phyloP scores from a whole-genome alignment of 352 stramenopile species.

The Pythium aquatile region DNA sequence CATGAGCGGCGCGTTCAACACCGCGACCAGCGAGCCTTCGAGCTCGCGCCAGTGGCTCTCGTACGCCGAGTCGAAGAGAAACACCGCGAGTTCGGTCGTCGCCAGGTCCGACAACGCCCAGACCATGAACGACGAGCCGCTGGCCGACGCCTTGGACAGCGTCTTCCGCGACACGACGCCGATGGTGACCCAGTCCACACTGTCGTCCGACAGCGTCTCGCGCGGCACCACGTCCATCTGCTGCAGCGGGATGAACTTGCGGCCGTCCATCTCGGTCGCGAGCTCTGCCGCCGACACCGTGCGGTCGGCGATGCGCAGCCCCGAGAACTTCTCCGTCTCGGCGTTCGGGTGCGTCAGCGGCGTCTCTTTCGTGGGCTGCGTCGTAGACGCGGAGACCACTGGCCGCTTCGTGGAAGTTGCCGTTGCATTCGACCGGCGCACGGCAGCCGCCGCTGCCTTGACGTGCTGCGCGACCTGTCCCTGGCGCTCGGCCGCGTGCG shows the following conservation, averaged over 20 bases:
- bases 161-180: constrained; percentile 73
- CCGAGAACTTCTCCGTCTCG: constrained; percentile 45
- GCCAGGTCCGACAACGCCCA: constrained; percentile 76
- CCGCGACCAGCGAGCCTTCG: constrained; percentile 59
- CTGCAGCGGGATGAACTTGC: constrained; percentile 60
- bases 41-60: constrained; percentile 59
- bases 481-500: constrained; percentile 21
- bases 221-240: constrained; percentile 54
- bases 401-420: background rate
- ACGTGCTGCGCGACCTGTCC: constrained; percentile 19
- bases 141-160: constrained; percentile 59
- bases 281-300: constrained; percentile 47
- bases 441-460: constrained; percentile 15
- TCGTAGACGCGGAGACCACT: background rate
- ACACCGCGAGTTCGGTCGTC: constrained; percentile 65
- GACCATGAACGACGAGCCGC: constrained; percentile 75
- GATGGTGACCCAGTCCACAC: constrained; percentile 84
- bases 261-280: constrained; percentile 60
- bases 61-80: constrained; percentile 78
- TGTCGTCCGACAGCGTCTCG: constrained; percentile 53
- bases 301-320: constrained; percentile 54
- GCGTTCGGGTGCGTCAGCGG: constrained; percentile 20
- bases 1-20: constrained; percentile 68
- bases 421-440: background rate
- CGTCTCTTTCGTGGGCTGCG: background rate